These are phyloP conservation scores for Hyaloscypha bicolor DNA, from an alignment of 495 filamentous ascomycete genomes.

Conservation along the genomic window DNA sequence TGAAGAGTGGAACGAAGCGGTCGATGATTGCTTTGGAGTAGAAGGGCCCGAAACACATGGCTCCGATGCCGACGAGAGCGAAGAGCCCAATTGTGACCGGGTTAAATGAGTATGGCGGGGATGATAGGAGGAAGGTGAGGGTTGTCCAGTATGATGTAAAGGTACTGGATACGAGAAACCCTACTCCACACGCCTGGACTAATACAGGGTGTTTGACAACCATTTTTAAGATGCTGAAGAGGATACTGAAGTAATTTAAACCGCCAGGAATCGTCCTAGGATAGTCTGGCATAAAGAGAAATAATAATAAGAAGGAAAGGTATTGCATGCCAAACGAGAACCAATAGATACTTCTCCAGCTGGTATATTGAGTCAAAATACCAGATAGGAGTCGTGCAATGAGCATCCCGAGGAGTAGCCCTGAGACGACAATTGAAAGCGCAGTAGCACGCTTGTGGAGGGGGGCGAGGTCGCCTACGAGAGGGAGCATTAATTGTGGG, in stretches of 20 bases:
- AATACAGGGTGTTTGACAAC: slow-evolving; percentile 66
- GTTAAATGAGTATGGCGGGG: slow-evolving; percentile 66
- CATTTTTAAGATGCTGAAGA: slow-evolving; percentile 63
- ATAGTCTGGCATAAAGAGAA: slow-evolving; percentile 80
- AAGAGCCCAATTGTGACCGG: slow-evolving; percentile 75
- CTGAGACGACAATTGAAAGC: slow-evolving; percentile 72
- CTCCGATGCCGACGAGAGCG: slow-evolving; percentile 71
- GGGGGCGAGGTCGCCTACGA: slow-evolving; percentile 81
- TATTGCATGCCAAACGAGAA: slow-evolving; percentile 73
- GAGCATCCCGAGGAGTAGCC: slow-evolving; percentile 75
- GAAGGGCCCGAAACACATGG: slow-evolving; percentile 65
- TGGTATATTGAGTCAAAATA: slow-evolving; percentile 67
- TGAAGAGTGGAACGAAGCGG: slow-evolving; percentile 64
- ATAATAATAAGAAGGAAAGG: slow-evolving; percentile 66
- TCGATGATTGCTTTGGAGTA: slow-evolving; percentile 75
- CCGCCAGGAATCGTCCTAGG: slow-evolving; percentile 68
- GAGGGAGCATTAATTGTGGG: slow-evolving; percentile 81
- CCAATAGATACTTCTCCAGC: slow-evolving; percentile 83
- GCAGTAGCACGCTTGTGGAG: slow-evolving; percentile 66
- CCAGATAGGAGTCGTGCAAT: slow-evolving; percentile 78
- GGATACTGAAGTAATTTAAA: slow-evolving; percentile 66
- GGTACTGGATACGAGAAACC: slow-evolving; percentile 54
- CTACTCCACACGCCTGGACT: slow-evolving; percentile 62
- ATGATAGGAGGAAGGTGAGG: slow-evolving; percentile 75
- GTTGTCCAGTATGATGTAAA: slow-evolving; percentile 85